These are phyloP conservation scores for Saccharomyces kudriavzevii DNA, from an alignment of 805 yeast genomes.

Conservation along the genomic window DNA sequence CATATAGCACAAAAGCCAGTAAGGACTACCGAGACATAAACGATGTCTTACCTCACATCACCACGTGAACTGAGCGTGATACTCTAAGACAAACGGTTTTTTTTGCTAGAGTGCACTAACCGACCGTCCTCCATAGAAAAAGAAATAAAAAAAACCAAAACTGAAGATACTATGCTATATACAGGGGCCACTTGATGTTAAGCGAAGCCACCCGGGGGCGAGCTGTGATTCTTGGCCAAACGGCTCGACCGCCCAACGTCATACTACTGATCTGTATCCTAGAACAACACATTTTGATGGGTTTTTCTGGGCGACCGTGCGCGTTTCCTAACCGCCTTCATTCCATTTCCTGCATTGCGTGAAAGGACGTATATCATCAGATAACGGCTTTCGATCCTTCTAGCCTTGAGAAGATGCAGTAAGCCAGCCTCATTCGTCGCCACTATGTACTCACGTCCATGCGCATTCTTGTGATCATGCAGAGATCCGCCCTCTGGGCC, in stretches of 20 bases:
- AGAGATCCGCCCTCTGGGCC: not conserved
- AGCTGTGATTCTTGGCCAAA: not conserved
- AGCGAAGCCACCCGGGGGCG: not conserved
- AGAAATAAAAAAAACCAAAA: not conserved
- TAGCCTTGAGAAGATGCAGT: not conserved
- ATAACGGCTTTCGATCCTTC: not conserved
- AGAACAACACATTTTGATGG: not conserved
- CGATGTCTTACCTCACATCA: no score
- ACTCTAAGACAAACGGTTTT: not conserved
- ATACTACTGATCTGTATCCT: not conserved
- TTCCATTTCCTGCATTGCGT: not conserved
- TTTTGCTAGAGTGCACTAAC: not conserved
- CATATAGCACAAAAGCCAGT: not conserved
- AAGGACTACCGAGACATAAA: not conserved
- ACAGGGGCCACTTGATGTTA: not conserved
- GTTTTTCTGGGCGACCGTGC: not conserved
- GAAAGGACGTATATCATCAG: not conserved
- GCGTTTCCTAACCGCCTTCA: not conserved
- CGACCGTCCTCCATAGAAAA: not conserved
- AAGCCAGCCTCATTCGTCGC: not conserved
- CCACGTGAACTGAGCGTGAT: not conserved
- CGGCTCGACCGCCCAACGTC: not conserved
- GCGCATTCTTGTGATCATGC: not conserved
- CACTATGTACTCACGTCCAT: not conserved
- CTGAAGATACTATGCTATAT: not conserved